These are phyloP conservation scores for Acorus calamus DNA, from an alignment of 106 monocot genomes.

Conservation along the genomic window DNA sequence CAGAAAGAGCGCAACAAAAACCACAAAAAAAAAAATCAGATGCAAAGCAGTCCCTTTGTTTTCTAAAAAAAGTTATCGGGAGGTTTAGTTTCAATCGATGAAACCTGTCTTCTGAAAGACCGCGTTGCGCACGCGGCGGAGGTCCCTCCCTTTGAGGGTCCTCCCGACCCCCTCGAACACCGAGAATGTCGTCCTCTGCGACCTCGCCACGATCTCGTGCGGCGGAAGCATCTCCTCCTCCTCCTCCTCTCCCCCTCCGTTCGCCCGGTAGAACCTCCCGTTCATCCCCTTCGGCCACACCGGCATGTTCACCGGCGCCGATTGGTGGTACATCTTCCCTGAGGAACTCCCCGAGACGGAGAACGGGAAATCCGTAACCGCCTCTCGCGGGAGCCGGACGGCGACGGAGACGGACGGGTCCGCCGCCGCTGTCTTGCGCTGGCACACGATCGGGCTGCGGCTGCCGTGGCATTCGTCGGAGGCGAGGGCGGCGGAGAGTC, in stretches of 20 bases:
- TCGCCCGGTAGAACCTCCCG: neutral
- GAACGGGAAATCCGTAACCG: constrained; percentile 3
- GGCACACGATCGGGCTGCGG: neutral
- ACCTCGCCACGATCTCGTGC: constrained; percentile 69
- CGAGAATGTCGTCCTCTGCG: constrained; percentile 51
- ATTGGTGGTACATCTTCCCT: neutral
- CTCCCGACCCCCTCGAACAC: constrained; percentile 77
- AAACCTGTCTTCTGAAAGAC: constrained; percentile 67
- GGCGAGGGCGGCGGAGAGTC: constrained; percentile 46
- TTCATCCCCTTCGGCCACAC: constrained; percentile 27
- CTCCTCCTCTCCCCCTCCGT: constrained; percentile 27
- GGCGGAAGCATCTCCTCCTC: constrained; percentile 72
- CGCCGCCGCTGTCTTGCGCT: neutral
- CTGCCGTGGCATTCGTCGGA: constrained; percentile 4
- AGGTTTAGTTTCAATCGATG: constrained; percentile 21
- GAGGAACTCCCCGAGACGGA: no score
- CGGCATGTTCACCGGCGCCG: constrained; percentile 67
- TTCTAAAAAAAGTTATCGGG: no score
- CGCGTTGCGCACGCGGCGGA: constrained; percentile 63
- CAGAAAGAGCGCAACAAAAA: no score
- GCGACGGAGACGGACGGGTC: constrained; percentile 1
- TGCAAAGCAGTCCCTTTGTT: no score
- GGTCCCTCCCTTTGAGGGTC: constrained; percentile 86
- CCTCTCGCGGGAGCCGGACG: constrained; percentile 9
- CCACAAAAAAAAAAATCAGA: no score